Conservation (phyloP, 2,329 filamentous ascomycete species). For the Mycogone perniciosa region DNA sequence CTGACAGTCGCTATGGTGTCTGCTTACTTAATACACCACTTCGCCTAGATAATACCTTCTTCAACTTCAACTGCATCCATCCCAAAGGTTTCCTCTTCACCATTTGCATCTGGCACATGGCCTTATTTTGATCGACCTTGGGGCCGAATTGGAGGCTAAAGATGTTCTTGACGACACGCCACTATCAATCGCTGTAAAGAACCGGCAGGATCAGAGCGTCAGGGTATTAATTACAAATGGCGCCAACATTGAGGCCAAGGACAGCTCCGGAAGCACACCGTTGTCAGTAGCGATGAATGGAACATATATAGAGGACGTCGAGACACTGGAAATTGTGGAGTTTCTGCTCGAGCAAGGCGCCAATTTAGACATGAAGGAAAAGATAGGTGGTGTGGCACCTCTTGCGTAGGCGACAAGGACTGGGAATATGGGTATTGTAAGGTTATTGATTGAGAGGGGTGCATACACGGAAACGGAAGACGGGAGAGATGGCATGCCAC, state of each 20-base stretch:
- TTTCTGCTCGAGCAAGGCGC: no score
- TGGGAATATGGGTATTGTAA: not conserved
- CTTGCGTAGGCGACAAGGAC: not conserved
- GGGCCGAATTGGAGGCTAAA: not conserved
- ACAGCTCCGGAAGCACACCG: not conserved
- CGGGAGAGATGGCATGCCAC: not conserved
- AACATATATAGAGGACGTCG: no score
- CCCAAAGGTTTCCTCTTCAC: no score
- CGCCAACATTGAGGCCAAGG: not conserved
- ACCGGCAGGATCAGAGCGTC: not conserved
- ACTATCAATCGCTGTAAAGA: not conserved
- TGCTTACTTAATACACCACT: no score
- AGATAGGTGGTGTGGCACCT: no score
- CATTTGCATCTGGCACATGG: no score
- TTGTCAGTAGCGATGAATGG: not conserved
- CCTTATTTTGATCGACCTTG: not conserved
- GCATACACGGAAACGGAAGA: not conserved
- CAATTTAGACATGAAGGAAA: no score
- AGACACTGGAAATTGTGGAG: no score
- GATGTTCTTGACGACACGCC: not conserved
- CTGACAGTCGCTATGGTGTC: no score
- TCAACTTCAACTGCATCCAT: no score
- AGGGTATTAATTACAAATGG: not conserved
- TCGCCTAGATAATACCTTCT: no score
- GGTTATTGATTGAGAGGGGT: not conserved